phyloP scores from a whole-genome alignment of 2,329 filamentous ascomycete species.

The Ceratocystis cubensis region DNA sequence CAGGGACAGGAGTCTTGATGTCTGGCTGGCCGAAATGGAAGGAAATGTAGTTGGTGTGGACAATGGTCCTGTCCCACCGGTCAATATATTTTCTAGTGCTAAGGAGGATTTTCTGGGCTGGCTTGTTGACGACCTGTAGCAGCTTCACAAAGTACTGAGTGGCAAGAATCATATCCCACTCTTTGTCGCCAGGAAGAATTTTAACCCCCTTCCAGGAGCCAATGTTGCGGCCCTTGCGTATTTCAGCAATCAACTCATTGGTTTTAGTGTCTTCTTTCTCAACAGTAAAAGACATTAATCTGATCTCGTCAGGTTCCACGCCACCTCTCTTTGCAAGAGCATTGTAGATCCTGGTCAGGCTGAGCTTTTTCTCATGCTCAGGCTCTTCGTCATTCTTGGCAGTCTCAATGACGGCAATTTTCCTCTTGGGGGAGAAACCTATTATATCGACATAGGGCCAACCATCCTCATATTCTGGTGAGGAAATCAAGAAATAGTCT shows the following conservation, averaged over 20 bases:
- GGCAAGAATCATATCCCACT: no score
- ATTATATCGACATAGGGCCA: not conserved
- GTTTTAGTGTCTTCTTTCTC: not conserved
- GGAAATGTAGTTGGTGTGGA: no score
- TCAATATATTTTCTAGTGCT: not conserved
- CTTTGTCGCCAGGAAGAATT: no score
- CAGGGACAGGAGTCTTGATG: no score
- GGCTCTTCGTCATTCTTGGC: not conserved
- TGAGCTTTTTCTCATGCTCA: not conserved
- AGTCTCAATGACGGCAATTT: not conserved
- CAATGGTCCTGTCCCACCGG: no score
- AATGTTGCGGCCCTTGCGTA: not conserved
- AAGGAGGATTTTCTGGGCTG: not conserved
- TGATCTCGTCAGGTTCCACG: not conserved
- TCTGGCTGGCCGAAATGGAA: no score
- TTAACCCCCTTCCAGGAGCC: no score
- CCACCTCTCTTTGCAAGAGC: not conserved
- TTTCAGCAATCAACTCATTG: not conserved
- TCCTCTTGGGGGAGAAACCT: not conserved
- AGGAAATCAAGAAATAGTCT: no score
- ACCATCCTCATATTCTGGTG: not conserved
- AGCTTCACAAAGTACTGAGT: no score
- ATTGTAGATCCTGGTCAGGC: not conserved
- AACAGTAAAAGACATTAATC: not conserved
- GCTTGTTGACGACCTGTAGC: not conserved